A percentile compares a stretch with the other conserved stretches of the same genome.
phyloP scores from a whole-genome alignment of 225 moss, liverwort and hornwort genomes.

The Polytrichum commune region DNA sequence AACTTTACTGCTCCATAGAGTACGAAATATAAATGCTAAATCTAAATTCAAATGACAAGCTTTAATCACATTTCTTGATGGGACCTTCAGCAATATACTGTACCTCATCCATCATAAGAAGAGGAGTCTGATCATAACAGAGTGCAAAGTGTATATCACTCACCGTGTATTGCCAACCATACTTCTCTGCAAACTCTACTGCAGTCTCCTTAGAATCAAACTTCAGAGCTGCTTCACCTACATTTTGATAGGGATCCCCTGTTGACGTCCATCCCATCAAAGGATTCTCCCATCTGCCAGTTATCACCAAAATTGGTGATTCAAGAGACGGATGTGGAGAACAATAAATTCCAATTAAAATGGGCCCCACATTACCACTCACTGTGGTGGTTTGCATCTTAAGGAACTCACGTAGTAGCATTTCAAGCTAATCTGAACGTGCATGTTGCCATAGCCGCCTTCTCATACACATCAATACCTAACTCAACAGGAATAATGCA shows the following conservation, averaged over 20 bases:
- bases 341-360: neutral
- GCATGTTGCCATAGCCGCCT: no score
- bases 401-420: neutral
- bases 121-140: no score
- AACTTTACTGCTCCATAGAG: no score
- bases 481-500: no score
- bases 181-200: conserved; percentile 87
- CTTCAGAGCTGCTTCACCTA: conserved; percentile 77
- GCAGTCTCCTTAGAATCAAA: conserved; percentile 88
- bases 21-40: no score
- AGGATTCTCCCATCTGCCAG: conserved; percentile 92
- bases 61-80: neutral
- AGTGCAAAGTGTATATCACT: conserved; percentile 1
- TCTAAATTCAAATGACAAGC: no score
- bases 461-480: no score
- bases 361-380: neutral
- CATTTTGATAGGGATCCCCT: conserved; percentile 79
- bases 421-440: no score
- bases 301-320: neutral
- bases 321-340: neutral
- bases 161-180: conserved; percentile 93
- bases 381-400: neutral
- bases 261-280: conserved; percentile 99
- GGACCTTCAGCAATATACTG: neutral
- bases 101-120: no score